Evolutionary conservation across 1,284 basidiomycete species (phyloP).

Genomic region (Dichomitus squalens): DNA sequence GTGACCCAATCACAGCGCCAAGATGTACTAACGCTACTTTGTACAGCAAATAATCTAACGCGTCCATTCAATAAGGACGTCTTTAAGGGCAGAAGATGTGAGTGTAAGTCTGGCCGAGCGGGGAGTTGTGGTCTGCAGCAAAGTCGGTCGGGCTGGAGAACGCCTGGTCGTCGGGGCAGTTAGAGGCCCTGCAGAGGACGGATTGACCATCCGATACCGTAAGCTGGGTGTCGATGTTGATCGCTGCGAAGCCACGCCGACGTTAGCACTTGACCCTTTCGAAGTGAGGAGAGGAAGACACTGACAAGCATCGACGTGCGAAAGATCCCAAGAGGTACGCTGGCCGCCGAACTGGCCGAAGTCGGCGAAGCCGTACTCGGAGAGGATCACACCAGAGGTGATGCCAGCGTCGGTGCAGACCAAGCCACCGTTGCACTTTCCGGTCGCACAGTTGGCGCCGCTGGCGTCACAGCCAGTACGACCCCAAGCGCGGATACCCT

Average conservation of each 20-base stretch:
- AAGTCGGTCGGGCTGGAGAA: neutral
- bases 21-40: neutral
- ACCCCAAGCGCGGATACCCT: neutral
- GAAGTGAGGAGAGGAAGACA: neutral
- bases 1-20: too few species aligned
- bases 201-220: neutral
- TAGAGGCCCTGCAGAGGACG: neutral
- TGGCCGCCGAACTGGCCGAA: neutral
- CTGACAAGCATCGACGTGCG: neutral
- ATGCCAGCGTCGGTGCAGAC: conserved; percentile 1
- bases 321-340: neutral
- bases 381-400: neutral
- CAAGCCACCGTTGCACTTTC: neutral
- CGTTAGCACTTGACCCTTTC: neutral
- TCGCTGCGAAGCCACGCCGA: neutral
- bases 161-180: neutral
- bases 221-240: neutral
- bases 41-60: neutral
- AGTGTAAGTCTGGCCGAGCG: neutral
- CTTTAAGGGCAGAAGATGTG: neutral
- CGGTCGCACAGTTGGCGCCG: neutral
- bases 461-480: neutral
- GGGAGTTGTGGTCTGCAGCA: neutral
- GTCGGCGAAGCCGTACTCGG: neutral
- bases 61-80: neutral